phyloP scores from a whole-genome alignment of 2,329 filamentous ascomycete species.

The Pyricularia sp. region DNA sequence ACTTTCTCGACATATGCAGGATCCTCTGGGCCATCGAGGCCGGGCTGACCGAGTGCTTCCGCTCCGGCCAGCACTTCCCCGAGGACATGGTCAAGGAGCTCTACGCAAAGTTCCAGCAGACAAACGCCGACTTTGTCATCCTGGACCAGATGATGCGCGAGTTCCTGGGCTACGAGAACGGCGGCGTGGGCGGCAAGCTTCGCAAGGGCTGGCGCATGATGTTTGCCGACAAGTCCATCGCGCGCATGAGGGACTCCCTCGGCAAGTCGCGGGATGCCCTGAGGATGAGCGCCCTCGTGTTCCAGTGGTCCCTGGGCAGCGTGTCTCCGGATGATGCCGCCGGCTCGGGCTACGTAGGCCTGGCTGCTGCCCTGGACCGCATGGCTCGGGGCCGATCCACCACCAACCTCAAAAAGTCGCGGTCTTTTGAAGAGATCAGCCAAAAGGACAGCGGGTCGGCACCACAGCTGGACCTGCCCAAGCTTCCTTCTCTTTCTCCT shows the following conservation, averaged over 20 bases:
- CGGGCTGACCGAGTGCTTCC: constrained; percentile 46
- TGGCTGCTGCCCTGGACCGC: constrained; percentile 54
- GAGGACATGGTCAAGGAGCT: constrained; percentile 54
- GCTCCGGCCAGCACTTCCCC: constrained; percentile 43
- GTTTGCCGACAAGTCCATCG: constrained; percentile 52
- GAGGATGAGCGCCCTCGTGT: constrained; percentile 53
- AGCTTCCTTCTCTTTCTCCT: constrained; percentile 11
- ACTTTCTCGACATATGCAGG: constrained; percentile 58
- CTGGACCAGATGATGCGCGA: constrained; percentile 54
- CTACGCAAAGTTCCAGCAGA: constrained; percentile 52
- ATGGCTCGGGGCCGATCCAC: constrained; percentile 23
- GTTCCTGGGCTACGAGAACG: constrained; percentile 53
- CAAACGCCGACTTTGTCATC: constrained; percentile 51
- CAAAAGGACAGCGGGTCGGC: neutral
- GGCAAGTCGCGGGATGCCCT: constrained; percentile 50
- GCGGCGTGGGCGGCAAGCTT: constrained; percentile 49
- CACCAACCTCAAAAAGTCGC: constrained; percentile 17
- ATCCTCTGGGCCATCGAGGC: constrained; percentile 61
- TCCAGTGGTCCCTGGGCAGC: constrained; percentile 55
- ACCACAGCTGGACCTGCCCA: constrained; percentile 6
- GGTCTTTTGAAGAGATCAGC: constrained; percentile 16
- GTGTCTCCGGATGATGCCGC: constrained; percentile 49
- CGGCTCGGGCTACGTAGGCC: constrained; percentile 58
- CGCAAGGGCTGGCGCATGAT: constrained; percentile 54
- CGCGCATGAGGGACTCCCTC: constrained; percentile 48